Evolutionary conservation across 1,284 basidiomycete genomes (phyloP), one percentile per base, ranked within the genome.

Genomic region (Microbotryum saponariae): DNA sequence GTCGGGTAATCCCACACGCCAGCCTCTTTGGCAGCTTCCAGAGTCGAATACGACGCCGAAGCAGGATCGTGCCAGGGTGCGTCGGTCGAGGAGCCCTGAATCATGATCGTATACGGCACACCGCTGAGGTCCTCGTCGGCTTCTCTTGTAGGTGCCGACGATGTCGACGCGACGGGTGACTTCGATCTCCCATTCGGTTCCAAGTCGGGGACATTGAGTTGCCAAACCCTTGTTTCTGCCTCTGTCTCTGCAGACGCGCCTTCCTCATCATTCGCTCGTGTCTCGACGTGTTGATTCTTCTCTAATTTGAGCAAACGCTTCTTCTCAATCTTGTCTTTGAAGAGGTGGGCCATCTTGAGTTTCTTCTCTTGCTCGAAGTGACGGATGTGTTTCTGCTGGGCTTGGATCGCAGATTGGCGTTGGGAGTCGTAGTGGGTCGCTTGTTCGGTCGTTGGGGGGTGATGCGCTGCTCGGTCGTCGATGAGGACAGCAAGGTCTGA

Each of bases 1-100:
- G 79, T 85, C 0, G 91, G 91, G 73, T 86, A 93, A 4, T 78
- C 77, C 88, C 89, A 94, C 31, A 93, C 73, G 1, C 85, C 84
- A 0, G 85, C 86, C 10, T 75, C 75, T 42, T 79, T 81, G 2
- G 91, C 88, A 0, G 79, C 76, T 8, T 80, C 77, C 25, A 93
- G 78, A 0, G 83, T 82, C 1, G 77, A 63, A 73, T 85, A 86
- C 6, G 78, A 74, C 60, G 74, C 73, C n/a, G 20, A 12, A 20
- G 51, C 4, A 21, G 50, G 29, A 33, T 75, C 65, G 72, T 89
- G 88, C 88, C 88, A 89, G 16, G 79, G 74, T 12, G 85, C 74
- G 55, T 71, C 58, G 53, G 81, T 75, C 8, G 91, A 85, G 59
- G 82, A 74, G 25, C 85, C 81, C 52, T 87, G 80, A 67, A 74